phyloP scores from a whole-genome alignment of 192 early-diverging fungal species.

The Coemansia sp. region DNA sequence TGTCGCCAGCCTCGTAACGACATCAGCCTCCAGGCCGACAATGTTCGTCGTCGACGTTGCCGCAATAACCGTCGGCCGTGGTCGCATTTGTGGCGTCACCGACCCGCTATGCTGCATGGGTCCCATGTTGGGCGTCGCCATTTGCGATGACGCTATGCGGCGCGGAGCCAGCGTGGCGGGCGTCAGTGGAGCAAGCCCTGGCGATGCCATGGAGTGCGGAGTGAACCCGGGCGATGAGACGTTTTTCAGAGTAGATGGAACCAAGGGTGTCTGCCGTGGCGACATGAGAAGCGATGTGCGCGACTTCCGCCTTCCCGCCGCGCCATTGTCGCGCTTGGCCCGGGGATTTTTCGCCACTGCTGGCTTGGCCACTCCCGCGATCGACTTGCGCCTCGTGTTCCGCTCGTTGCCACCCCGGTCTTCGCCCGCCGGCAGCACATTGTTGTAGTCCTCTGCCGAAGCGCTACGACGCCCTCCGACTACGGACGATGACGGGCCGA shows the following conservation, averaged over 20 bases:
- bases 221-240: slow-evolving; percentile 8
- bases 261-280: slow-evolving; percentile 41
- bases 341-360: neutral
- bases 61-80: slow-evolving; percentile 9
- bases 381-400: slow-evolving; percentile 14
- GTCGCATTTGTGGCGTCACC: slow-evolving; percentile 17
- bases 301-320: slow-evolving; percentile 19
- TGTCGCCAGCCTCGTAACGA: slow-evolving; percentile 56
- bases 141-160: neutral
- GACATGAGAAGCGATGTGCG: slow-evolving; percentile 24
- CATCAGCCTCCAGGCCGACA: slow-evolving; percentile 43
- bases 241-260: slow-evolving; percentile 35
- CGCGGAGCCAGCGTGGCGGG: neutral
- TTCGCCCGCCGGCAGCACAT: neutral
- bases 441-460: neutral
- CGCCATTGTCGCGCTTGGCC: neutral
- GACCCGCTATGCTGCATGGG: neutral
- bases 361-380: neutral
- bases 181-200: neutral
- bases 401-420: neutral
- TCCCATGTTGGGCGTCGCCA: slow-evolving; percentile 12
- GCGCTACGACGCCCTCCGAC: neutral
- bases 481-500: slow-evolving; percentile 15
- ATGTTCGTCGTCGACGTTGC: slow-evolving; percentile 47
- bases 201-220: neutral